Base-by-base conservation (phyloP, 805 yeast genomes). In the Saturnispora kantuleensis region DNA sequence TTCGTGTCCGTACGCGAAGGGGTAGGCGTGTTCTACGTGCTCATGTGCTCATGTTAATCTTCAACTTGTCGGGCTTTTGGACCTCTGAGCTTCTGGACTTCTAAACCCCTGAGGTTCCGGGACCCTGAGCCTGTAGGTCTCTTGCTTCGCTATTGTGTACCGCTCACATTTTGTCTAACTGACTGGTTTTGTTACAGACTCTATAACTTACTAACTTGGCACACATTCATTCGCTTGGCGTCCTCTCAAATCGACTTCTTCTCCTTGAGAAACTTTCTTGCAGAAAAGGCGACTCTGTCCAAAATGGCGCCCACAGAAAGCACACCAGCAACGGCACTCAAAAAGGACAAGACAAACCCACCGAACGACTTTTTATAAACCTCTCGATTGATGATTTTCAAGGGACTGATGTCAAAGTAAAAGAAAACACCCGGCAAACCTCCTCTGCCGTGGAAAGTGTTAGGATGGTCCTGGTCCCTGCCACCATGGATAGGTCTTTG, bases 271-370 rank as follows among this genome's bases (percentile, higher is more conserved):
- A 81, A 85, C 62, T 77, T 77, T 58, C 88, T 89, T 1, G 96
- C 96, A 10, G 85, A 90, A 76, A 85, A 88, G 4, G 88, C 83
- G 3, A 94, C 79, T 48, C 87, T 76, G 62, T 93, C 98, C 39
- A 89, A 63, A 32, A 89, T 77, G 0, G 96, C 82, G 9, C 95
- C 97, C 26, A 90, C 88, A 26, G 96, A 89, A 47, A 93, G 69
- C 10, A 93, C 88, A 39, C 97, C 97, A 9, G 97, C 97, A 35
- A 90, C 73, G 7, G 94, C 86, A 45, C 96, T 83, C 52, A 93
- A 77, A 26, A 84, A 85, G 31, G 89, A 87, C 47, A 88, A 67
- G 21, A 87, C 56, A 58, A 89, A 88, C 1, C 88, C 84, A 29
- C 89, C 81, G 81, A 93, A 84, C 2, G 93, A 73, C 59, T 80